Base-by-base conservation (phyloP, 139 green algal genomes). In the Tetradesmus obliquus region DNA sequence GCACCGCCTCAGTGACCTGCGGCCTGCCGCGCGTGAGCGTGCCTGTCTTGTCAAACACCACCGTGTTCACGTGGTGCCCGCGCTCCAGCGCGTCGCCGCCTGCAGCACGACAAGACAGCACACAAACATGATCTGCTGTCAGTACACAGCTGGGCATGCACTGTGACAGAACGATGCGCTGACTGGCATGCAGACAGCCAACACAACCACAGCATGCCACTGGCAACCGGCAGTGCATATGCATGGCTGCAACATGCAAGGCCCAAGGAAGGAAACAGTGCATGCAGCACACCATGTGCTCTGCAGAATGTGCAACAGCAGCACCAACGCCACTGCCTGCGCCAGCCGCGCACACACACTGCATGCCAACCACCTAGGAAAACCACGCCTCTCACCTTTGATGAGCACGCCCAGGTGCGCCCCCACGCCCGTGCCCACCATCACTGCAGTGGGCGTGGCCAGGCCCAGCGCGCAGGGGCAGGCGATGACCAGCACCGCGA, bases 381-480 rank as follows among this genome's bases (percentile, higher is more conserved):
- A 66, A 66, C 8, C 57, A 5, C 8, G 51, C 53, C 1, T n/a
- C 84, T 6, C 60, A 53, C 97, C 98, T 93, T 99, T 99, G 93
- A 99, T 99, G 10, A 99, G 95, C 22, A 99, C 97, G 58, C 98
- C 98, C 55, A 97, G 66, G 45, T 92, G 79, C 22, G 97, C 97
- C 32, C 96, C 97, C 32, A 99, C 94, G 10, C 96, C 97, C 15
- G 98, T 99, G 62, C 95, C 97, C 55, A 99, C 98, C 98, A 99
- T 99, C 66, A 99, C 97, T 1, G 98, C 98, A 2, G 98, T 99
- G 72, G 98, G 98, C 10, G 98, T 99, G 82, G 98, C 98, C 53
- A 99, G 96, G 2, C 98, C 97, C 84, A 99, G 95, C 2, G 96
- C 98, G 94, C 98, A 99, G 85, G 98, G 98, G 96, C 98, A 99